Evolutionary conservation across 768 basidiomycete genomes (phyloP), one percentile per base, ranked within the genome.

Genomic region (Mycena indigotica): DNA sequence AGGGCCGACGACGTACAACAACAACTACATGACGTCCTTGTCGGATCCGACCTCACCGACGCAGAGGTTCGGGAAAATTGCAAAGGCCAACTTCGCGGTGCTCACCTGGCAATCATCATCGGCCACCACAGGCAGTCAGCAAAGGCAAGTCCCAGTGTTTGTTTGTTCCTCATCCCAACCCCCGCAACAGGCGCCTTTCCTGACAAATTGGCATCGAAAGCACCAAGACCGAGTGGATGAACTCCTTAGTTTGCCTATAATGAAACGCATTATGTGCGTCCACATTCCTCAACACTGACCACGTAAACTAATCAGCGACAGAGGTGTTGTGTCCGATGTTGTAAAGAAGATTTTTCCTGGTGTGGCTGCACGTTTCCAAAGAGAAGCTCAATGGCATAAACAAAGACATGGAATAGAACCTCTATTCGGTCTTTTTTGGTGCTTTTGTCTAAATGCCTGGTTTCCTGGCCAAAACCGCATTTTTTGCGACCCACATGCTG

Each of bases 391-490:
- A 17, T 62, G 57, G 60, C 53, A 67, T 25, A 26, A 58, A 21
- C 24, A 57, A 17, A 38, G 35, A 21, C 52, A 70, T 24, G 53
- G 56, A 0, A 66, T 70, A 12, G 24, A 62, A 4, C 62, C 64
- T 0, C n/a, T 57, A 13, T 71, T 67, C 54, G 70, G 66, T 1
- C 50, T 67, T 0, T 72, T 68, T 28, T 72, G 64, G 61, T 71
- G 70, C 32, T 63, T 69, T 21, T 72, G 71, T 49, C 28, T 70
- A n/a, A 73, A 72, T 44, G 63, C 61, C 5, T 35, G 49, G 8
- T 57, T 58, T 25, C 46, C 32, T 2, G 63, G 58, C 1, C 55
- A 65, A 25, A 6, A 53, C 0, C 21, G 56, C 1, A 62, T 73
- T 3, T 59, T 67, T 50, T 67, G 65, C 45, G 19, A 28, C 10